Evolutionary conservation across 352 stramenopile species (phyloP), one percentile per base, ranked within the genome.

Genomic region (Poterioochromonas sp.): DNA sequence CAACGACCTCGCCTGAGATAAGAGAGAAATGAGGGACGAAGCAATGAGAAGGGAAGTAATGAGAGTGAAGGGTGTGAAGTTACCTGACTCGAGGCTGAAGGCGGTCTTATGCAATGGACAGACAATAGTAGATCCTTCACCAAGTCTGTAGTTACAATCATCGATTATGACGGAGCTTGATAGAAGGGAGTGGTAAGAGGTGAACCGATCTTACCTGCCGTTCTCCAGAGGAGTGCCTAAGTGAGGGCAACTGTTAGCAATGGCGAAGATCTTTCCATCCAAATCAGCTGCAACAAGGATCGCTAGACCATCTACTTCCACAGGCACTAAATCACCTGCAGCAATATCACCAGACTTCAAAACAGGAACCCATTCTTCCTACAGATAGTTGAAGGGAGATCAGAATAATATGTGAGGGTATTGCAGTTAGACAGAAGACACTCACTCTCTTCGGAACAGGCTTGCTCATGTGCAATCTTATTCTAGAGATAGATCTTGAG

Each of bases 31-130:
- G 26, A 8, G 8, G 8, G 29, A 62, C 5, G 12, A 53, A 32
- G 26, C 51, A 62, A 34, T 62, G 26, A 8, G 29, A 32, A 8
- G 12, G 12, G 29, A 34, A 29, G 2, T 32, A n/a, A n/a, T n/a
- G n/a, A 62, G 26, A 62, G 8, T 62, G 8, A 32, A 32, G 8
- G 29, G 5, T 32, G 29, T 2, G 8, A 2, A 62, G 2, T 8
- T 32, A 43, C 81, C 81, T 40, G 77, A 79, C 54, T 84, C 80
- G 51, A 84, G 77, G 64, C 71, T 81, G 70, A 84, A 84, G 20
- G 81, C 81, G 40, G 80, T 83, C 65, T 84, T 84, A 79, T 84
- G 81, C 34, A 84, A 71, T 26, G 81, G 81, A 80, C 81, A 84
- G 58, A 84, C 81, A 62, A 84, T 81, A n/a, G 80, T 78, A 53